Evolutionary conservation across 2,329 filamentous ascomycete species (phyloP).

Genomic region (Xylariaceae sp.): DNA sequence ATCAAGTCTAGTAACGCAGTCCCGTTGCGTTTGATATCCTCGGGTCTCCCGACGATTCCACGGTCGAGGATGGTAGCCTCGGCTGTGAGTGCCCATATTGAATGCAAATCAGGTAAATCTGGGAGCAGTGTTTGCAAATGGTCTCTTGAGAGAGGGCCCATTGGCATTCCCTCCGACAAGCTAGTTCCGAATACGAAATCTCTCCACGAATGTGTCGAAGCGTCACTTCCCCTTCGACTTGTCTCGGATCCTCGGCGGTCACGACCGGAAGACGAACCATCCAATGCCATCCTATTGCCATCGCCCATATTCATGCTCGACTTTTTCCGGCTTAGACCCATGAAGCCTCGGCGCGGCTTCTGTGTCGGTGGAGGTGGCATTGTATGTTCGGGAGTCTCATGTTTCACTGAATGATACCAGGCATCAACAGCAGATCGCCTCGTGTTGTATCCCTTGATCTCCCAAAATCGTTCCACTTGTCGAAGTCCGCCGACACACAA

Average conservation of each 20-base stretch:
- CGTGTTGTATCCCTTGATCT: slow-evolving; percentile 62
- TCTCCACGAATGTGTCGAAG: slow-evolving; percentile 24
- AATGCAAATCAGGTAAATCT: slow-evolving; percentile 55
- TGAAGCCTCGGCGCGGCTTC: slow-evolving; percentile 51
- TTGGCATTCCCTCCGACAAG: slow-evolving; percentile 58
- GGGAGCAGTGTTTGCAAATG: slow-evolving; percentile 47
- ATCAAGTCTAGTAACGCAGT: slow-evolving; percentile 63
- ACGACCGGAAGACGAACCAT: slow-evolving; percentile 14
- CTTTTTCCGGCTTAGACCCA: slow-evolving; percentile 56
- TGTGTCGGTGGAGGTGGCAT: slow-evolving; percentile 9
- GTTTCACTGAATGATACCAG: slow-evolving; percentile 54
- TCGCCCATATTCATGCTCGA: slow-evolving; percentile 39
- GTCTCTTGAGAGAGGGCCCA: slow-evolving; percentile 51
- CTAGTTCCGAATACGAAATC: slow-evolving; percentile 56
- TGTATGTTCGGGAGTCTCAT: slow-evolving; percentile 40
- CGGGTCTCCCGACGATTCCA: slow-evolving; percentile 52
- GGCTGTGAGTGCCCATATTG: slow-evolving; percentile 61
- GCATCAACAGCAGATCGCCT: slow-evolving; percentile 55
- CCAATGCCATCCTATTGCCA: slow-evolving; percentile 16
- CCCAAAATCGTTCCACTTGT: slow-evolving; percentile 62
- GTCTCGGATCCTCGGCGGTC: slow-evolving; percentile 29
- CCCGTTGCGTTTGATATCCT: slow-evolving; percentile 61
- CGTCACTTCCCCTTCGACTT: slow-evolving; percentile 27
- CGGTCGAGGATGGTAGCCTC: slow-evolving; percentile 59
- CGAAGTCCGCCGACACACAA: slow-evolving; percentile 58